Conservation (phyloP, 805 yeast species). For the Lipomyces spencermartinsiae region DNA sequence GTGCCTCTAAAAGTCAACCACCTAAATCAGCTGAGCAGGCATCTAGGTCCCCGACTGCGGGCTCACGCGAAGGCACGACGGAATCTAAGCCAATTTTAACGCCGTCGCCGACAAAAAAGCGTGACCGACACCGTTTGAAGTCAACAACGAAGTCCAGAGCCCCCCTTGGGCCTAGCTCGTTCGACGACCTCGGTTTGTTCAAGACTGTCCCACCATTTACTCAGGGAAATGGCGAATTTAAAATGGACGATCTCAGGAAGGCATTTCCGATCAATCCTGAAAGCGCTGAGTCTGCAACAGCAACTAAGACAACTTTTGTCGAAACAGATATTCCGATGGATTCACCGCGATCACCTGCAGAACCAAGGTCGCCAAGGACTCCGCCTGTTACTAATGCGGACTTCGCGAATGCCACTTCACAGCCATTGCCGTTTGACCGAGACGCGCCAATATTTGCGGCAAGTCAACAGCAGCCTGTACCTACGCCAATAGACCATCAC, state of each 20-base stretch:
- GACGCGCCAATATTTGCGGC: slow-evolving; percentile 20
- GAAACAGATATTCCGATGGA: slow-evolving; percentile 28
- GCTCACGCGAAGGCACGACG: neutral
- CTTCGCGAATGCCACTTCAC: neutral
- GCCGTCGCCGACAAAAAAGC: slow-evolving; percentile 19
- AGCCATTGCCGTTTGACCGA: slow-evolving; percentile 31
- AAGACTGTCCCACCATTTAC: slow-evolving; percentile 42
- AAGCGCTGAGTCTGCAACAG: neutral
- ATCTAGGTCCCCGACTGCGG: neutral
- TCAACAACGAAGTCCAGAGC: slow-evolving; percentile 2
- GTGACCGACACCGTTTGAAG: slow-evolving; percentile 7
- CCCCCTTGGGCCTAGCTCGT: neutral
- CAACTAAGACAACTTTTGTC: neutral
- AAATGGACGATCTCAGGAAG: slow-evolving; percentile 39
- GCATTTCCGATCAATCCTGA: slow-evolving; percentile 14
- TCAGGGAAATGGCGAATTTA: slow-evolving; percentile 43
- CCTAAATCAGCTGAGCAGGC: neutral
- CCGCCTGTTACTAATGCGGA: neutral
- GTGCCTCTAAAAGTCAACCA: neutral
- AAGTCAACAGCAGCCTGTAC: slow-evolving; percentile 6
- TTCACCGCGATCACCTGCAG: slow-evolving; percentile 16
- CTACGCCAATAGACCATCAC: slow-evolving; percentile 36
- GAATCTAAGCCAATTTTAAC: slow-evolving; percentile 2
- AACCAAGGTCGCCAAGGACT: slow-evolving; percentile 1
- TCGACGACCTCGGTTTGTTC: slow-evolving; percentile 13